A percentile compares a stretch with the other conserved stretches of the same genome.
phyloP scores from a whole-genome alignment of 306 rosid species.

The Castanea sativa region DNA sequence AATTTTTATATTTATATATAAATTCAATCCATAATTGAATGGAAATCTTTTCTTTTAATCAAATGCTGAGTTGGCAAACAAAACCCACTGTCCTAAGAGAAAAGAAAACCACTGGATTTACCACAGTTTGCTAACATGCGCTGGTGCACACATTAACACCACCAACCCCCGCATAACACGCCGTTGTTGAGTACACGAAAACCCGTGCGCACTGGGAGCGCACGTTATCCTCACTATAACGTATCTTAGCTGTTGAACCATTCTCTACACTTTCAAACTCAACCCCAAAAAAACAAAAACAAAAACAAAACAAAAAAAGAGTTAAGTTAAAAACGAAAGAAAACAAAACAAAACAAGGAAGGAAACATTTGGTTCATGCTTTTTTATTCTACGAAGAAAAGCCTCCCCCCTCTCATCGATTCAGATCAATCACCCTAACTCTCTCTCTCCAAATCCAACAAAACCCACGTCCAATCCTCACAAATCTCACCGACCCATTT shows the following conservation, averaged over 20 bases:
- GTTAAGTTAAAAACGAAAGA: neutral
- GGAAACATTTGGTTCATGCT: slow-evolving; percentile 61
- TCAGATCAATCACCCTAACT: slow-evolving; percentile 53
- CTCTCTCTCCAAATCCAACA: slow-evolving; percentile 39
- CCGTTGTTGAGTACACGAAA: slow-evolving; percentile 36
- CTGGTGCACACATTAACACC: slow-evolving; percentile 21
- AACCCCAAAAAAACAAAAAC: neutral
- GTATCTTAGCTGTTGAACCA: slow-evolving; percentile 25
- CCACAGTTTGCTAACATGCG: neutral
- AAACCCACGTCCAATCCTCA: slow-evolving; percentile 65
- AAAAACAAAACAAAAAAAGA: neutral
- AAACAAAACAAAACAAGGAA: slow-evolving; percentile 13
- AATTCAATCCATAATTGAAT: too few species aligned
- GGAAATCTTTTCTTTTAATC: too few species aligned
- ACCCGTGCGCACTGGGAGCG: slow-evolving; percentile 41
- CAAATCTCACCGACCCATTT: slow-evolving; percentile 54
- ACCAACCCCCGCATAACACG: neutral
- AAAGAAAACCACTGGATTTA: too few species aligned
- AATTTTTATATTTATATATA: too few species aligned
- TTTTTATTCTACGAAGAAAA: slow-evolving; percentile 46
- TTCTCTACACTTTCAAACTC: slow-evolving; percentile 1
- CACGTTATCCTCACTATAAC: slow-evolving; percentile 30
- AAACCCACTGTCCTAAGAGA: neutral
- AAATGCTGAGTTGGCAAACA: neutral
- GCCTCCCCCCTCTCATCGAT: slow-evolving; percentile 46